A percentile compares a stretch with the other conserved stretches of the same genome.
Evolutionary conservation across 257 asterid genomes (phyloP).

Genomic region (Gentiana macrophylla): DNA sequence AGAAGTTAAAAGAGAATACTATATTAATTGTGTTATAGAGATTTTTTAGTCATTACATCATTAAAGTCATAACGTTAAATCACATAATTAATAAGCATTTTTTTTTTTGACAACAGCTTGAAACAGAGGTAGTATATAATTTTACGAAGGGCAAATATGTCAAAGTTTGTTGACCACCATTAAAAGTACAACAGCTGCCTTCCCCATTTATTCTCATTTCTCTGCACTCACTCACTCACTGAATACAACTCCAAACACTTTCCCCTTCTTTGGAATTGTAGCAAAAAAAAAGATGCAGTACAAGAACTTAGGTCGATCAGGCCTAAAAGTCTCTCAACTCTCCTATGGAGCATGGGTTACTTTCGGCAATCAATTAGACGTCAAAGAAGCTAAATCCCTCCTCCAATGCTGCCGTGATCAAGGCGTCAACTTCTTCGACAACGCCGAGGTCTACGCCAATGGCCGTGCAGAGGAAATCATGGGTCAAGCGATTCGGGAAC

Average conservation of each 20-base stretch:
- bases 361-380: conserved; percentile 93
- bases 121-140: too few relatives aligned
- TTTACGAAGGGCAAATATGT: too few relatives aligned
- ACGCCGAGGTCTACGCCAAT: conserved; percentile 96
- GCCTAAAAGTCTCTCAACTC: conserved; percentile 89
- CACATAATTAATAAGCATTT: too few relatives aligned
- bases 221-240: not conserved
- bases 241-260: not conserved
- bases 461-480: conserved; percentile 97
- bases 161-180: too few relatives aligned
- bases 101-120: too few relatives aligned
- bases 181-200: too few relatives aligned
- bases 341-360: conserved; percentile 96
- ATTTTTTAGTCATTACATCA: too few relatives aligned
- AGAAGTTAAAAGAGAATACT: too few relatives aligned
- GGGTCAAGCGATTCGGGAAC: conserved; percentile 97
- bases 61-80: too few relatives aligned
- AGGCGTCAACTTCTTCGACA: conserved; percentile 95
- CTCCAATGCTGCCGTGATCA: conserved; percentile 91
- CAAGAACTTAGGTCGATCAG: conserved; percentile 86
- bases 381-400: conserved; percentile 81
- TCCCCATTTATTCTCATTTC: too few relatives aligned
- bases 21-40: too few relatives aligned
- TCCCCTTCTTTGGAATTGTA: not conserved
- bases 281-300: conserved; percentile 51